These are phyloP conservation scores for Metschnikowia gruessii DNA, from an alignment of 805 yeast genomes.

Conservation along the genomic window DNA sequence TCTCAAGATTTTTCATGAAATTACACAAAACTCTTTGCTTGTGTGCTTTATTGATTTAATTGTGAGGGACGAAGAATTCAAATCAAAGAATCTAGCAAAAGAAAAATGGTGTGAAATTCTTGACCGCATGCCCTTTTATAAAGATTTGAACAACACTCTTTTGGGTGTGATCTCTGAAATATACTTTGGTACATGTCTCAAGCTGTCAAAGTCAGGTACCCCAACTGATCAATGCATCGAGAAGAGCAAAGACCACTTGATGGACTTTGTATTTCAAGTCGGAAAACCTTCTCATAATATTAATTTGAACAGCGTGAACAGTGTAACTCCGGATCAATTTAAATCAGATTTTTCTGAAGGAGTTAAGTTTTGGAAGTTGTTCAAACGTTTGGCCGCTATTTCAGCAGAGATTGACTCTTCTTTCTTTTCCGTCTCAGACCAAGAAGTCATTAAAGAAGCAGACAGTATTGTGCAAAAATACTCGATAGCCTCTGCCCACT, in stretches of 20 bases:
- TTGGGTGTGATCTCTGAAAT: slow-evolving; percentile 59
- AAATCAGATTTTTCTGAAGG: slow-evolving; percentile 32
- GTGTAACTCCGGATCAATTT: slow-evolving; percentile 34
- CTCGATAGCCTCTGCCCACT: background rate
- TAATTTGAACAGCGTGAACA: slow-evolving; percentile 41
- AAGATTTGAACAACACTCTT: slow-evolving; percentile 55
- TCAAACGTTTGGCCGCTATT: slow-evolving; percentile 27
- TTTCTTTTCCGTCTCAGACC: slow-evolving; percentile 26
- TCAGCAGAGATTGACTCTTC: slow-evolving; percentile 27
- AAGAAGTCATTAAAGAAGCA: slow-evolving; percentile 25
- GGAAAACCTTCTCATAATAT: slow-evolving; percentile 38
- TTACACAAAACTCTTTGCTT: slow-evolving; percentile 54
- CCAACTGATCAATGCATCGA: slow-evolving; percentile 28
- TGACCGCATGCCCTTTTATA: slow-evolving; percentile 58
- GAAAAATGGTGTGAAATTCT: slow-evolving; percentile 59
- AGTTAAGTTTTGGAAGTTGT: slow-evolving; percentile 35
- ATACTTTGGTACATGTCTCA: slow-evolving; percentile 45
- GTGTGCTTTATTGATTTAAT: slow-evolving; percentile 47
- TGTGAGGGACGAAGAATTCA: slow-evolving; percentile 47
- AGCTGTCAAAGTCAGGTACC: slow-evolving; percentile 24
- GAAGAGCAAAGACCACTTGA: slow-evolving; percentile 31
- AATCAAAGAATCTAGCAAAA: slow-evolving; percentile 41
- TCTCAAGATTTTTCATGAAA: slow-evolving; percentile 48
- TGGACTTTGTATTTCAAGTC: slow-evolving; percentile 38
- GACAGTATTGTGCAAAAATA: slow-evolving; percentile 19